Base-by-base conservation (phyloP, 2,329 filamentous ascomycete species). In the Shiraia sp. region DNA sequence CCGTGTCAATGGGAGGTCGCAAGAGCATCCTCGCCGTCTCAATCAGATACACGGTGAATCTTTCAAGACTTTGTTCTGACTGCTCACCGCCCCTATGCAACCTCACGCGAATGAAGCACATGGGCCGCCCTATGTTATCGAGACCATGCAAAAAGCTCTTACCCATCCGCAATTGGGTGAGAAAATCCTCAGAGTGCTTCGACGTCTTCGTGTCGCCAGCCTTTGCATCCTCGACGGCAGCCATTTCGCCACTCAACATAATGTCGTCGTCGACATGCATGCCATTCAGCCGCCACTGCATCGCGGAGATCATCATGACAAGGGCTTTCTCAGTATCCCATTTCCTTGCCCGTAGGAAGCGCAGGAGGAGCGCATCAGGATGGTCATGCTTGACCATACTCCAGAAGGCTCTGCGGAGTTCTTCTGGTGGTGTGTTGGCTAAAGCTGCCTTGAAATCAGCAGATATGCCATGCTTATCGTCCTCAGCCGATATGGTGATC, bases 291-390 rank as follows among this genome's bases (percentile, higher is more conserved):
- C 93, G 83, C 93, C 93, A 99, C 67, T 89, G 87, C 81, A 97
- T 88, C 1, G 93, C 96, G 2, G 90, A 90, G 30, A 99, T 80
- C 68, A 96, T 75, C 93, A 99, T 99, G 53, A 96, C 80, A 17
- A 97, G 78, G 3, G 93, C 93, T 66, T 90, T 90, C 36, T 96
- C 86, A 13, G 96, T 84, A 63, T 99, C 90, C 93, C 93, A 99
- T 72, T 71, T 72, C 24, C 71, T 53, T 32, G 73, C 60, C 57
- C 73, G 59, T 53, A 71, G 80, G 66, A 89, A 69, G 34, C 66
- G 54, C 45, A 73, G 55, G 16, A 82, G 84, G 42, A 84, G 80
- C 54, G 86, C 87, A 71, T 99, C 93, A 0, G 93, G 93, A 65
- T 97, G 83, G 63, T 99, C 93, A 60, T 93, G 86, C 75, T 97